Percentiles rank a stretch among this genome's conserved stretches.
phyloP scores from a whole-genome alignment of 202 grass and related monocot species.

The Panicum hallii region DNA sequence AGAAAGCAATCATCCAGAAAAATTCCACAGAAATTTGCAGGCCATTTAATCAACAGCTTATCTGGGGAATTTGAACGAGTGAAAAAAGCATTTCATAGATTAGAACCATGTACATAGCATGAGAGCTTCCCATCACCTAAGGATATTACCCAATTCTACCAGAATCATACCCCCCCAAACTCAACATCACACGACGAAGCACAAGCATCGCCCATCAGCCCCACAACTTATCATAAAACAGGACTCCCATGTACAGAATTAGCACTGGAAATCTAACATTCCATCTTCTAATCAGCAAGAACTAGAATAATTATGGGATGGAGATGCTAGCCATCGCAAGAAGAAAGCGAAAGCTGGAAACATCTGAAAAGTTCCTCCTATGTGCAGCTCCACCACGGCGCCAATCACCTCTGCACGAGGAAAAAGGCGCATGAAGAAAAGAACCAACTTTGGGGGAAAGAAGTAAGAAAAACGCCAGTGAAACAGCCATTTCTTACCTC shows the following conservation, averaged over 20 bases:
- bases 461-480: neutral
- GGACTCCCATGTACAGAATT: constrained; percentile 23
- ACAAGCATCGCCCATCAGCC: neutral
- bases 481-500: constrained; percentile 36
- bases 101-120: constrained; percentile 43
- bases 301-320: constrained; percentile 14
- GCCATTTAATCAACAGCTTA: neutral
- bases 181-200: constrained; percentile 2
- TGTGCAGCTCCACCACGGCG: constrained; percentile 26
- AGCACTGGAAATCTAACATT: constrained; percentile 14
- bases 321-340: constrained; percentile 33
- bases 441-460: constrained; percentile 22
- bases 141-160: constrained; percentile 16
- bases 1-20: constrained; percentile 17
- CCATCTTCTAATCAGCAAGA: constrained; percentile 28
- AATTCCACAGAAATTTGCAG: neutral
- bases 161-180: constrained; percentile 22
- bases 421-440: constrained; percentile 44
- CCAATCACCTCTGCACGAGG: constrained; percentile 51
- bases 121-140: constrained; percentile 3
- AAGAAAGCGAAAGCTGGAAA: constrained; percentile 11
- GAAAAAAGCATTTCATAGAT: constrained; percentile 31
- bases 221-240: neutral
- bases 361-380: constrained; percentile 36
- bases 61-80: constrained; percentile 1